phyloP scores from a whole-genome alignment of 1,139 yeast species.

The Hansenula lynferdii region DNA sequence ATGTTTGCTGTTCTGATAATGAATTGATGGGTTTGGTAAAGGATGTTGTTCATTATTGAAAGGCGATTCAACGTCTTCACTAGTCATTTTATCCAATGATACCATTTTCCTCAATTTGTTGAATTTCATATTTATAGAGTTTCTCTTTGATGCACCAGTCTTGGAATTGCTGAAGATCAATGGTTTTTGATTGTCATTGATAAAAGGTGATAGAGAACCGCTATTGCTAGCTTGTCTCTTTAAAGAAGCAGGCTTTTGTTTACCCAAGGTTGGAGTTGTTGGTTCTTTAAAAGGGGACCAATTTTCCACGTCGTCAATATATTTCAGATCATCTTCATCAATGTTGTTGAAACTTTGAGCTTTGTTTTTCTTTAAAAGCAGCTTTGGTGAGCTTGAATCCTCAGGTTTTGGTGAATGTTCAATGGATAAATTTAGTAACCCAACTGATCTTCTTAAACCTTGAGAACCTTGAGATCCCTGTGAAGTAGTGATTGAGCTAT shows the following conservation, averaged over 20 bases:
- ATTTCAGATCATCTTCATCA: slow-evolving; percentile 15
- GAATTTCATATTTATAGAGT: slow-evolving; percentile 19
- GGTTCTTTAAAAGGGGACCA: slow-evolving; percentile 28
- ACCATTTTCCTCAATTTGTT: slow-evolving; percentile 24
- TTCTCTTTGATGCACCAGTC: slow-evolving; percentile 14
- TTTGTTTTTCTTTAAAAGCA: slow-evolving; percentile 16
- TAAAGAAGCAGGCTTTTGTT: slow-evolving; percentile 10
- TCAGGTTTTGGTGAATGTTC: slow-evolving; percentile 26
- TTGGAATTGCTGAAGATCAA: slow-evolving; percentile 13
- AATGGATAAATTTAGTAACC: slow-evolving; percentile 30
- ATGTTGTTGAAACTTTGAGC: slow-evolving; percentile 11
- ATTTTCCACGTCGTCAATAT: slow-evolving; percentile 25
- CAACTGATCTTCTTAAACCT: slow-evolving; percentile 34
- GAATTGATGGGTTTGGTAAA: slow-evolving; percentile 20
- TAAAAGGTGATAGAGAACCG: slow-evolving; percentile 19
- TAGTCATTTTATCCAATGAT: slow-evolving; percentile 16
- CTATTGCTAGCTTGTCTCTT: slow-evolving; percentile 24
- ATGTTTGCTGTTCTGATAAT: slow-evolving; percentile 11
- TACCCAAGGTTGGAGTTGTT: slow-evolving; percentile 17
- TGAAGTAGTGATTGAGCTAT: slow-evolving; percentile 13
- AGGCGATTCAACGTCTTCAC: slow-evolving; percentile 16
- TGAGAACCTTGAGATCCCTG: slow-evolving; percentile 22
- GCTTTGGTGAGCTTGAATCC: slow-evolving; percentile 17
- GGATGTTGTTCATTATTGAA: slow-evolving; percentile 19
- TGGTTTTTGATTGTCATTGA: slow-evolving; percentile 21